Conservation (phyloP, 2,329 filamentous ascomycete genomes). For the Colletotrichum ledebouriae region DNA sequence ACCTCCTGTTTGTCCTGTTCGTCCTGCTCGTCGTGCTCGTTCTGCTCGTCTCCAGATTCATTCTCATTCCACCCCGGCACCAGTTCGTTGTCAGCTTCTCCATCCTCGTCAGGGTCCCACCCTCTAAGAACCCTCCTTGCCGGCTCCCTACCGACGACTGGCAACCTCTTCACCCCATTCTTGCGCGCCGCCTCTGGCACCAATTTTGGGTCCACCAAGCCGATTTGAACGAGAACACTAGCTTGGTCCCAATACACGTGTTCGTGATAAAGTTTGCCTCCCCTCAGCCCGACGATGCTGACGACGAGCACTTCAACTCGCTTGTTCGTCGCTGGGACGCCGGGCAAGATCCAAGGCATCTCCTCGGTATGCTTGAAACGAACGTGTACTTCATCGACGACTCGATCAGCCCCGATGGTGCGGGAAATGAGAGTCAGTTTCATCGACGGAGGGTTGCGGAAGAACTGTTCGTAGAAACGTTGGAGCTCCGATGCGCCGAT, state of each 20-base stretch:
- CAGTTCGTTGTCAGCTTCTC: slow-evolving; percentile 59
- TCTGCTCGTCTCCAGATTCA: neutral
- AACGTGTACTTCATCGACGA: slow-evolving; percentile 74
- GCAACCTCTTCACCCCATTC: slow-evolving; percentile 53
- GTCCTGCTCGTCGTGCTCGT: neutral
- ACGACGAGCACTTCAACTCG: slow-evolving; percentile 69
- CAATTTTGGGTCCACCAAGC: slow-evolving; percentile 62
- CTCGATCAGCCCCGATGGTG: slow-evolving; percentile 73
- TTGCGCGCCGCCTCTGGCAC: slow-evolving; percentile 53
- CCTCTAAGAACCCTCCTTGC: slow-evolving; percentile 53
- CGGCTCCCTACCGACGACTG: slow-evolving; percentile 56
- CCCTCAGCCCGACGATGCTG: slow-evolving; percentile 69
- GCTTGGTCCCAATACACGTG: slow-evolving; percentile 76
- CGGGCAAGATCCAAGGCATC: slow-evolving; percentile 73
- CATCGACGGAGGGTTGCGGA: slow-evolving; percentile 73
- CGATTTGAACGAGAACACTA: slow-evolving; percentile 70
- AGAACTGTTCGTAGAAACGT: slow-evolving; percentile 75
- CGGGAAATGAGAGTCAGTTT: slow-evolving; percentile 73
- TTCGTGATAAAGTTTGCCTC: slow-evolving; percentile 72
- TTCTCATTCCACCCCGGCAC: slow-evolving; percentile 53
- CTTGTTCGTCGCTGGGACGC: slow-evolving; percentile 67
- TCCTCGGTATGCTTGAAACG: slow-evolving; percentile 69
- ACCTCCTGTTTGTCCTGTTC: neutral
- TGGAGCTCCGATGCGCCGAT: slow-evolving; percentile 70
- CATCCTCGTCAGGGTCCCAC: slow-evolving; percentile 54